These are phyloP conservation scores for Mrakia blollopis DNA, from an alignment of 768 basidiomycete species.

Conservation along the genomic window DNA sequence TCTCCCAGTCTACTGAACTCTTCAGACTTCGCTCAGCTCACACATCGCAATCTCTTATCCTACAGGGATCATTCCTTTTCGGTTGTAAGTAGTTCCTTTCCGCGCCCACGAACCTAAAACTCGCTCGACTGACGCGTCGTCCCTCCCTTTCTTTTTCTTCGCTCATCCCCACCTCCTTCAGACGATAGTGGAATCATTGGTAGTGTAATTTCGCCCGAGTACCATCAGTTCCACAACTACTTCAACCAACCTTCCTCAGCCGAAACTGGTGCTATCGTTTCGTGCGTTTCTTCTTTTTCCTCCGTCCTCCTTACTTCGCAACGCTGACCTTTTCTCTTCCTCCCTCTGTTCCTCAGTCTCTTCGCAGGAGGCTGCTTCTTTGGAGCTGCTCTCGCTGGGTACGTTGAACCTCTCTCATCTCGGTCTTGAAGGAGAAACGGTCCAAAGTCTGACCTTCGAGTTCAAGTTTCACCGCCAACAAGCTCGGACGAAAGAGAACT, in stretches of 20 bases:
- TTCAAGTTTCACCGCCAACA: background rate
- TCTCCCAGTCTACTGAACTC: too few relatives aligned
- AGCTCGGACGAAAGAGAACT: conserved; percentile 10
- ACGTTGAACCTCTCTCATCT: background rate
- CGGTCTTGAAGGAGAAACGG: too few relatives aligned
- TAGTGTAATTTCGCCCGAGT: conserved; percentile 2
- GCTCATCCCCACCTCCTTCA: background rate
- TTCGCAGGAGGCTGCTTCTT: background rate
- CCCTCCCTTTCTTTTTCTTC: too few relatives aligned
- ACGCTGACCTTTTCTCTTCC: background rate
- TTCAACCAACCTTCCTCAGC: background rate
- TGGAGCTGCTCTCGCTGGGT: background rate
- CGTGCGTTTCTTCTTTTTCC: too few relatives aligned
- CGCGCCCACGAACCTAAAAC: too few relatives aligned
- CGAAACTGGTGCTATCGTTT: background rate
- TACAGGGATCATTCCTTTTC: conserved; percentile 6
- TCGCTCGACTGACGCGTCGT: background rate
- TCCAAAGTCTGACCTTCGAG: too few relatives aligned
- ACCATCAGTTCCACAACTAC: background rate
- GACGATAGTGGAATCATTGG: conserved; percentile 18
- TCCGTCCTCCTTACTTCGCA: too few relatives aligned
- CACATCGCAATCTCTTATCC: background rate
- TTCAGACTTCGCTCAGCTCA: background rate
- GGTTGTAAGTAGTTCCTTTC: background rate
- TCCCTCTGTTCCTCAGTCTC: background rate